These are phyloP conservation scores for Exsudoporus floridanus DNA, from an alignment of 1,284 basidiomycete genomes.

Conservation along the genomic window DNA sequence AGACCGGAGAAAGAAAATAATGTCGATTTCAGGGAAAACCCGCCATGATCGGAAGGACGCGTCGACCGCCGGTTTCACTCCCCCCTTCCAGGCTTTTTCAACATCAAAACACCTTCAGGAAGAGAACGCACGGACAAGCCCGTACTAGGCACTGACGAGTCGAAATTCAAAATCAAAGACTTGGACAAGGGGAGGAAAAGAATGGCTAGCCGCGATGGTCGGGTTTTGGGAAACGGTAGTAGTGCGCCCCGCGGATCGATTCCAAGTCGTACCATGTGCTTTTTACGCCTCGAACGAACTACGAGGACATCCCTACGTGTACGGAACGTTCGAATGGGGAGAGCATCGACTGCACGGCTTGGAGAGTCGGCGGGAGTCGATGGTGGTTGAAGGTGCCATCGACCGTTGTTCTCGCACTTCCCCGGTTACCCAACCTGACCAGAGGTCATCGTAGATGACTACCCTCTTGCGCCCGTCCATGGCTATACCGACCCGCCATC, in stretches of 20 bases:
- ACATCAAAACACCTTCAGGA: background rate
- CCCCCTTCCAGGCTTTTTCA: background rate
- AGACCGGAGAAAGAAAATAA: background rate
- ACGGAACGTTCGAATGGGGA: background rate
- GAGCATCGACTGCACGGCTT: background rate
- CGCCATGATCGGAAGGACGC: background rate
- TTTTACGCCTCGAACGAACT: background rate
- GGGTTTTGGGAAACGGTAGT: background rate
- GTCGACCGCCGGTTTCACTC: background rate
- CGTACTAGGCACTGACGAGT: background rate
- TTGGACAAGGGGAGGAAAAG: no score
- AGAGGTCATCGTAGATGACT: background rate
- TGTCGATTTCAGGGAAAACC: background rate
- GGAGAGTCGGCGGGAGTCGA: background rate
- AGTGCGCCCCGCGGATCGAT: conserved; percentile 7
- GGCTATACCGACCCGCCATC: no score
- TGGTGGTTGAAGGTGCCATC: background rate
- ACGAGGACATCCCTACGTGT: background rate
- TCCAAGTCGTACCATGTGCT: background rate
- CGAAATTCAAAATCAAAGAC: background rate
- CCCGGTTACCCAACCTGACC: background rate
- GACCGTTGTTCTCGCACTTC: conserved; percentile 7
- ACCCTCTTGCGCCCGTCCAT: background rate
- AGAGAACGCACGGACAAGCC: background rate
- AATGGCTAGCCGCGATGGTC: background rate